Conservation (phyloP, 1,139 yeast genomes). For the Arxiozyma heterogenica region DNA sequence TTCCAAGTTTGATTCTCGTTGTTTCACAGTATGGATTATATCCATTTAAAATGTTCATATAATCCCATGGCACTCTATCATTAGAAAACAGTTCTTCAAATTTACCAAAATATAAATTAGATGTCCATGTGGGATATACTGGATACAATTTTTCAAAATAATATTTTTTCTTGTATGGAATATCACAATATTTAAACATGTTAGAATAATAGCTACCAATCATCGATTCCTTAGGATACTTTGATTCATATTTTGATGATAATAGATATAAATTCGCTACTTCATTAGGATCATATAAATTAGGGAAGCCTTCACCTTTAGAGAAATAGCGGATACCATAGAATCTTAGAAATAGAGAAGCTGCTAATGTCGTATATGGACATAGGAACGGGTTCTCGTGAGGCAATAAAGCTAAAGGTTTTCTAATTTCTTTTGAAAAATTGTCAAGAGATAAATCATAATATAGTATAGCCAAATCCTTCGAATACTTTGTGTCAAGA, state of each 20-base stretch:
- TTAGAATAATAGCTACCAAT: conserved; percentile 23
- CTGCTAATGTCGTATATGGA: conserved; percentile 25
- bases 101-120: conserved; percentile 1
- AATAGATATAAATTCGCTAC: conserved; percentile 16
- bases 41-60: conserved; percentile 15
- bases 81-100: conserved; percentile 2
- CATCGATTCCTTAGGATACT: conserved; percentile 26
- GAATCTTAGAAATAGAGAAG: conserved; percentile 25
- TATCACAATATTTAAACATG: conserved; percentile 25
- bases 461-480: conserved; percentile 2
- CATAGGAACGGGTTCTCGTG: conserved; percentile 24
- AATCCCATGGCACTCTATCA: conserved; percentile 19
- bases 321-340: conserved; percentile 22
- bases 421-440: neutral
- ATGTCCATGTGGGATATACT: conserved; percentile 14
- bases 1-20: neutral
- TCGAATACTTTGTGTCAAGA: neutral
- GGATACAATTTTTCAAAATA: conserved; percentile 13
- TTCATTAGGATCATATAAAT: conserved; percentile 12
- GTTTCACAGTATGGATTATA: conserved; percentile 11
- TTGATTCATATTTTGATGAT: conserved; percentile 22
- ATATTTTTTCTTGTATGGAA: conserved; percentile 25
- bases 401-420: conserved; percentile 14
- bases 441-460: neutral
- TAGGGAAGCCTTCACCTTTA: conserved; percentile 28